A percentile compares a stretch with the other conserved stretches of the same genome.
These are phyloP conservation scores for Nicotiana tabacum DNA, from an alignment of 257 asterid species.

Conservation along the genomic window DNA sequence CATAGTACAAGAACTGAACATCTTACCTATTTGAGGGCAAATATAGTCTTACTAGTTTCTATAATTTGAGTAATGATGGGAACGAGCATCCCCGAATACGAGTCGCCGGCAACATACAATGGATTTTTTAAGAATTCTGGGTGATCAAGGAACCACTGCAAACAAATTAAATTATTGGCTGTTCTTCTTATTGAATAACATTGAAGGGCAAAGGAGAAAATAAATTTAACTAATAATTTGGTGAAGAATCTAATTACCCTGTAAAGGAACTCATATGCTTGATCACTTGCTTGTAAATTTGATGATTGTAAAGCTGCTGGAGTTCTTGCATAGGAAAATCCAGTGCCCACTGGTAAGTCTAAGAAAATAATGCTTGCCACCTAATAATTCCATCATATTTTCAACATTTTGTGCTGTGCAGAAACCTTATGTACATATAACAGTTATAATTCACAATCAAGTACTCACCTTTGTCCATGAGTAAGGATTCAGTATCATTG, in stretches of 20 bases:
- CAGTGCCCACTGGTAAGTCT: conserved; percentile 5
- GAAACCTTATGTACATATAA: not conserved
- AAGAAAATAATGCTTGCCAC: conserved; percentile 13
- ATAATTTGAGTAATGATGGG: conserved; percentile 19
- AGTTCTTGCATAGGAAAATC: conserved; percentile 14
- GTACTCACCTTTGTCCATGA: conserved; percentile 15
- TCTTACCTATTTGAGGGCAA: not conserved
- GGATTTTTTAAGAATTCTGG: conserved; percentile 14
- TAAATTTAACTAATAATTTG: not conserved
- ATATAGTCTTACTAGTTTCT: conserved; percentile 13
- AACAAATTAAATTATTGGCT: too few species aligned
- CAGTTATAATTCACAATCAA: not conserved
- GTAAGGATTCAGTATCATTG: conserved; percentile 1
- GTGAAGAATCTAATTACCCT: conserved; percentile 1
- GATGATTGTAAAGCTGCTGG: not conserved
- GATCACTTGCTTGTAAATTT: conserved; percentile 9
- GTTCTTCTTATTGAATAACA: too few species aligned
- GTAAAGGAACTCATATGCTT: conserved; percentile 10
- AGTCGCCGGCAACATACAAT: conserved; percentile 21
- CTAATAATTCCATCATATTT: not conserved
- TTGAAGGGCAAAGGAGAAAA: too few species aligned
- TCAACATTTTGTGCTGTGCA: not conserved
- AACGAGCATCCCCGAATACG: conserved; percentile 14
- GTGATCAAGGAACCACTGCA: conserved; percentile 22
- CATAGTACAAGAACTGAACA: not conserved